Conservation (phyloP, 148 eudicot genomes). For the Spergularia marina region DNA sequence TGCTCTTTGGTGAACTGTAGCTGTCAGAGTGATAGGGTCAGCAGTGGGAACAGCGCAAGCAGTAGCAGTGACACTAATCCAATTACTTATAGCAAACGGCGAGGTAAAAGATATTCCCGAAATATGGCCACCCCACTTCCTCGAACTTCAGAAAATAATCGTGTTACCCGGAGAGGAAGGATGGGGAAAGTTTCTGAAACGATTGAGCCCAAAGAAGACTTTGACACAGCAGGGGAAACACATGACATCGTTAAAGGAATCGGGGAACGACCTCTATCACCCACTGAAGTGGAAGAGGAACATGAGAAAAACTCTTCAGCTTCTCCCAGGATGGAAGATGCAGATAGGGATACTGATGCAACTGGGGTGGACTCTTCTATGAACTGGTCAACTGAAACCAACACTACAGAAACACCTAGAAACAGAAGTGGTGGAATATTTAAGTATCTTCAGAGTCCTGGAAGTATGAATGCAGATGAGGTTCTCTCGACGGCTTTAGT, state of each 20-base stretch:
- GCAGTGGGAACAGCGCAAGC: conserved; percentile 94
- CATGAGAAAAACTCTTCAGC: conserved; percentile 14
- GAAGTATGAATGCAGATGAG: conserved; percentile 45
- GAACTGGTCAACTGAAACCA: conserved; percentile 29
- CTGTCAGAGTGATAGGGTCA: conserved; percentile 91
- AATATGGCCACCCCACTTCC: conserved; percentile 30
- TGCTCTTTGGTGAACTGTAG: conserved; percentile 92
- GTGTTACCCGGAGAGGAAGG: not conserved
- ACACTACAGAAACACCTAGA: conserved; percentile 34
- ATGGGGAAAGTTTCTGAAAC: conserved; percentile 16
- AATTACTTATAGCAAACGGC: conserved; percentile 46
- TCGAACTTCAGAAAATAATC: conserved; percentile 26
- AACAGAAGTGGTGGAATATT: conserved; percentile 81
- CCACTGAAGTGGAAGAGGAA: conserved; percentile 8
- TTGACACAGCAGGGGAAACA: conserved; percentile 6
- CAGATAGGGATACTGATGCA: conserved; percentile 7
- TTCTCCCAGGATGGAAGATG: conserved; percentile 18
- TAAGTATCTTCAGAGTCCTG: conserved; percentile 60
- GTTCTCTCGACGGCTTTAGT: conserved; percentile 56
- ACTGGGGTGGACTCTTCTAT: conserved; percentile 15
- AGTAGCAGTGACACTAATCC: conserved; percentile 40
- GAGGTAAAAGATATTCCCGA: conserved; percentile 46
- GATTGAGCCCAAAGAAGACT: not conserved
- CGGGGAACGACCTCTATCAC: not conserved
- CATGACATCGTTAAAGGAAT: conserved; percentile 18